Conservation (phyloP, 305 asterid genomes). For the Fraxinus xanthoxyloides region DNA sequence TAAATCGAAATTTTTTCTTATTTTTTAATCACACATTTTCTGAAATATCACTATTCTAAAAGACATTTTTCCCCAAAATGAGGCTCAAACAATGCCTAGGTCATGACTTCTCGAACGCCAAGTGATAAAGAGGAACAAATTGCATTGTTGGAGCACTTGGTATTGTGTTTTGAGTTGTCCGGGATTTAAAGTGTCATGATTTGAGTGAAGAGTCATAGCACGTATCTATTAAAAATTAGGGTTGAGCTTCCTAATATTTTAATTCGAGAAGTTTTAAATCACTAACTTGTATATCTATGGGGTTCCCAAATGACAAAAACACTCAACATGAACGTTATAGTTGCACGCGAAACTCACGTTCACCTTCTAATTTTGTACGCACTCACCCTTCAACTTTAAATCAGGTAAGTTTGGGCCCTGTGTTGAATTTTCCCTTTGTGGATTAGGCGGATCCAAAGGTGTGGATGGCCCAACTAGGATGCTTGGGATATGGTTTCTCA, state of each 20-base stretch:
- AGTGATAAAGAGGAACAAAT: neutral
- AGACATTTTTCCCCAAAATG: too few species aligned
- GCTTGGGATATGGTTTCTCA: neutral
- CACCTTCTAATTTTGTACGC: neutral
- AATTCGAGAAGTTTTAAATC: neutral
- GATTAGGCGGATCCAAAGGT: neutral
- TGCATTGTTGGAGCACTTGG: neutral
- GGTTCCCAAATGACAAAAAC: neutral
- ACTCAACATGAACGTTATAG: too few species aligned
- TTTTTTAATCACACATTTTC: too few species aligned
- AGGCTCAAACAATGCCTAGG: too few species aligned
- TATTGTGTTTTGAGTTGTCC: neutral
- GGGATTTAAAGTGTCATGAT: neutral
- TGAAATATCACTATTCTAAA: too few species aligned
- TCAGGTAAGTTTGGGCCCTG: neutral
- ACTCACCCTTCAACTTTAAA: neutral
- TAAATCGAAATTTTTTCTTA: too few species aligned
- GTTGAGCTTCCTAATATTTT: neutral
- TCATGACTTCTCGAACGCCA: neutral
- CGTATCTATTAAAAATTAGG: neutral
- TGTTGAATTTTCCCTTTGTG: neutral
- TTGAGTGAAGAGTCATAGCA: neutral
- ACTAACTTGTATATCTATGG: neutral
- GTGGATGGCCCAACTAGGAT: neutral
- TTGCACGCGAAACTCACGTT: neutral